Conservation (phyloP, 257 asterid species). For the Scutellaria galericulata region DNA sequence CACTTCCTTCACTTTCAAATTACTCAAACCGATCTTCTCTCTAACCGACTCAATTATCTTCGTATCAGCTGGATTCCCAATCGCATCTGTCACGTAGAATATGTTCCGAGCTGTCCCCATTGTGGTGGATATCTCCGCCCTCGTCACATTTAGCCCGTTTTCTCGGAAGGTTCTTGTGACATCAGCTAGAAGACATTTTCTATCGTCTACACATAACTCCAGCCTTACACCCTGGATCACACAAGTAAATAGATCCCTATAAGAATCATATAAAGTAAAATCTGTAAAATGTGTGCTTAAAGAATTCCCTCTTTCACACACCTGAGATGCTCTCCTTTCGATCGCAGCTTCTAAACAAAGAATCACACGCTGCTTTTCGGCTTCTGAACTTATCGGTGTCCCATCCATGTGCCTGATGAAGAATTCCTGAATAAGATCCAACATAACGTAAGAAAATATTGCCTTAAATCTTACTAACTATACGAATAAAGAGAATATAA, state of each 20-base stretch:
- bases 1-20: slow-evolving; percentile 76
- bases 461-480: not conserved
- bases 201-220: slow-evolving; percentile 70
- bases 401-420: slow-evolving; percentile 83
- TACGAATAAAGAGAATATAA: too few species aligned
- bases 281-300: not conserved
- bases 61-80: slow-evolving; percentile 65
- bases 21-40: slow-evolving; percentile 63
- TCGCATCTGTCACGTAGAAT: slow-evolving; percentile 81
- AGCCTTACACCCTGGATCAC: slow-evolving; percentile 81
- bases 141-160: slow-evolving; percentile 75
- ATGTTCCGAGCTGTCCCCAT: slow-evolving; percentile 55
- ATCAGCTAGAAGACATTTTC: slow-evolving; percentile 78
- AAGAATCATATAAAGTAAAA: not conserved
- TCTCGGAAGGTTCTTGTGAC: slow-evolving; percentile 93
- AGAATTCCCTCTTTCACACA: slow-evolving; percentile 5
- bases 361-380: slow-evolving; percentile 83
- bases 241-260: not conserved
- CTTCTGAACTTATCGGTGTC: slow-evolving; percentile 82
- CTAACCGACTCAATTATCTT: slow-evolving; percentile 70
- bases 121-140: slow-evolving; percentile 85
- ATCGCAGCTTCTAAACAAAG: slow-evolving; percentile 80
- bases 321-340: slow-evolving; percentile 83
- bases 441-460: slow-evolving; percentile 13
- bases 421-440: slow-evolving; percentile 68